Conservation (phyloP, 1,284 basidiomycete species). For the Phaffia rhodozyma region DNA sequence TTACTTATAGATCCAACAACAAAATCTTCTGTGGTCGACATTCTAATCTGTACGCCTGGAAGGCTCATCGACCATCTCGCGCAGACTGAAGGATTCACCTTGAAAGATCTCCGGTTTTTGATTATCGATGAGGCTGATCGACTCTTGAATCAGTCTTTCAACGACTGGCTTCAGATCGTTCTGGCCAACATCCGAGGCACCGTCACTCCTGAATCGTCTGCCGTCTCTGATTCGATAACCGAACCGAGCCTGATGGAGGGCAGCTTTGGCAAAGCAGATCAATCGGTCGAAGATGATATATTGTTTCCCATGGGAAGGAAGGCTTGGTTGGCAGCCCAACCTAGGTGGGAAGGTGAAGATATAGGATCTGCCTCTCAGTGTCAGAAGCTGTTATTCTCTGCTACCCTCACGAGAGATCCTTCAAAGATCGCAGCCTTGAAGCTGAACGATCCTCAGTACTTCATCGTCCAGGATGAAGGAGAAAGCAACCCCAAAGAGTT, state of each 20-base stretch:
- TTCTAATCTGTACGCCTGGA: slow-evolving; percentile 91
- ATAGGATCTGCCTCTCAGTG: slow-evolving; percentile 43
- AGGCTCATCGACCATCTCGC: slow-evolving; percentile 86
- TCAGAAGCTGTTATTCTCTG: slow-evolving; percentile 93
- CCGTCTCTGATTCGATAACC: not conserved
- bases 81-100: slow-evolving; percentile 74
- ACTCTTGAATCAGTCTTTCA: slow-evolving; percentile 85
- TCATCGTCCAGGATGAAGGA: slow-evolving; percentile 54
- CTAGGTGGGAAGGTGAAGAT: not conserved
- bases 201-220: not conserved
- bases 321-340: not conserved
- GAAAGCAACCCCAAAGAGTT: slow-evolving; percentile 35
- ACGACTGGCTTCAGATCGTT: slow-evolving; percentile 81
- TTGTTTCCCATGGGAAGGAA: not conserved
- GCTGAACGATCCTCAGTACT: slow-evolving; percentile 71
- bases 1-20: slow-evolving; percentile 28
- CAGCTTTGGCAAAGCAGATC: not conserved
- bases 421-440: slow-evolving; percentile 75
- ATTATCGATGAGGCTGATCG: slow-evolving; percentile 97
- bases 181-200: slow-evolving; percentile 55
- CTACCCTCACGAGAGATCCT: slow-evolving; percentile 88
- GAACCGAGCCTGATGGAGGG: not conserved
- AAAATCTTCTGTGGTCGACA: slow-evolving; percentile 70
- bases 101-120: slow-evolving; percentile 87
- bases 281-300: not conserved